Conservation (phyloP, 2,329 filamentous ascomycete species). For the Pseudogymnoascus sp. region DNA sequence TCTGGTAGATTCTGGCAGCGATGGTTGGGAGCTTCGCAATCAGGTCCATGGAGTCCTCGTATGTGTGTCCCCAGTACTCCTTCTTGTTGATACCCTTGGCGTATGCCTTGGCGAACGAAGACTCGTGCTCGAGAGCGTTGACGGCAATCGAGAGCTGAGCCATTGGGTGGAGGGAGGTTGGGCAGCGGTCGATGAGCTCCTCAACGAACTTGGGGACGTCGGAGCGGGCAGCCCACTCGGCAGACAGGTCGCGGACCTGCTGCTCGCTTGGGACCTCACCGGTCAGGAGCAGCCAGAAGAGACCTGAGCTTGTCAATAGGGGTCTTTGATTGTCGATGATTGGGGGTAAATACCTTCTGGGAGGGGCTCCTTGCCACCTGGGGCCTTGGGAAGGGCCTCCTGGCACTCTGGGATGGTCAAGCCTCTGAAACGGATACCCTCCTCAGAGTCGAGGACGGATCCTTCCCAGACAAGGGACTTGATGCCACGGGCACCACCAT, state of each 20-base stretch:
- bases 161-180: constrained; percentile 98
- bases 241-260: constrained; percentile 95
- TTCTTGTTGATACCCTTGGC: constrained; percentile 99
- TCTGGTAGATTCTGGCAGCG: constrained; percentile 98
- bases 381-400: constrained; percentile 91
- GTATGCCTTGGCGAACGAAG: constrained; percentile 95
- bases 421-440: constrained; percentile 98
- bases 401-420: constrained; percentile 99
- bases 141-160: constrained; percentile 98
- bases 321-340: background rate
- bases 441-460: constrained; percentile 94
- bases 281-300: constrained; percentile 99
- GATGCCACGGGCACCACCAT: constrained; percentile 97
- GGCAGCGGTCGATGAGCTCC: constrained; percentile 99
- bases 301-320: constrained; percentile 47
- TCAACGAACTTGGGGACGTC: constrained; percentile 96
- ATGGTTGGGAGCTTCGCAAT: constrained; percentile 99
- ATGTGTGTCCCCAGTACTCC: constrained; percentile 99
- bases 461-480: constrained; percentile 98
- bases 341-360: constrained; percentile 61
- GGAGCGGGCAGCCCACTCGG: constrained; percentile 97
- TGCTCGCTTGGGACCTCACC: constrained; percentile 96
- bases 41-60: constrained; percentile 99
- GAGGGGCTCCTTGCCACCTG: constrained; percentile 91
- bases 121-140: constrained; percentile 96